Evolutionary conservation across 768 basidiomycete genomes (phyloP), one percentile per base, ranked within the genome.

Genomic region (Auricularia sp.): DNA sequence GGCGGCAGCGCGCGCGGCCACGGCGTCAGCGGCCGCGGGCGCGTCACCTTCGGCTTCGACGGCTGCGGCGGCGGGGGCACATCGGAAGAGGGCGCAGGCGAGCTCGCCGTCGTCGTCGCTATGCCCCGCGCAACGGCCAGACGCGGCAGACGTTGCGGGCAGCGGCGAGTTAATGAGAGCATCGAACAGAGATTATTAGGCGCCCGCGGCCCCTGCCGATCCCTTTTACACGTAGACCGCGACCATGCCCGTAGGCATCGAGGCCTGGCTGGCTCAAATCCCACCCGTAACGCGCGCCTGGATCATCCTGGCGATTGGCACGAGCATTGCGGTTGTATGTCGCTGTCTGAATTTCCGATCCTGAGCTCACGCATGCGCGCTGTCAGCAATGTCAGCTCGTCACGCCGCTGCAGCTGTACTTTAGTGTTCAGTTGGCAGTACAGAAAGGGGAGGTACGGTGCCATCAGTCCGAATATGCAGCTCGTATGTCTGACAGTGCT

Each of bases 381-480:
- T 65, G 35, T 35, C 63, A 97, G 94, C 94, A 98, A 93, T 92
- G 88, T 70, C 89, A 95, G 71, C 78, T 94, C 34, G 84, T 98
- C 3, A 92, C 94, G 0, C 92, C 93, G 2, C 77, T 96, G 33
- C 94, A 97, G 73, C 82, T 97, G 51, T 98, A 95, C 75, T 96
- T 92, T 76, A 96, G 91, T 70, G 90, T 86, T 73, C 91, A 89
- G 74, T 85, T 88, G 44, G 87, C 89, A 6, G 90, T 95, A 67
- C 80, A 83, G 16, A 92, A 95, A 68, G 81, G 79, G 36, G 93
- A 96, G 83, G 92, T 88, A 62, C 64, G 81, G 16, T 16, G 36
- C 10, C 51, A 16, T 70, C 29, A 16, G 36, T 65, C 59, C 29
- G 29, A 29, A 29, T 29, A 29, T 29, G 54, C 16, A 65, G 69